Evolutionary conservation across 2,329 filamentous ascomycete species (phyloP).

Genomic region (Pyricularia grisea): DNA sequence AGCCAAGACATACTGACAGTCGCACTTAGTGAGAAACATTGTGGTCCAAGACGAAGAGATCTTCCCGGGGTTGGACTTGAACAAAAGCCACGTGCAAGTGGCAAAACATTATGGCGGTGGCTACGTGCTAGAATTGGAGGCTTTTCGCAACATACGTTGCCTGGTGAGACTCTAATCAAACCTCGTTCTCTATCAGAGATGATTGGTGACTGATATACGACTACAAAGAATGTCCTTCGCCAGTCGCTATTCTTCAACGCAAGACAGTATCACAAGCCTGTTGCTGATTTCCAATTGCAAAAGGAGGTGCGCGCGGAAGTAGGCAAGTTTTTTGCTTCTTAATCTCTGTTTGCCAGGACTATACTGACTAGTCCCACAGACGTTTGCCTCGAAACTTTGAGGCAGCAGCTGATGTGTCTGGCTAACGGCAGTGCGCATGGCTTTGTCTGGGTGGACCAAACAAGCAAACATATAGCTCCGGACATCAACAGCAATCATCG

Average conservation of each 20-base stretch:
- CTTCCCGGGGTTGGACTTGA: conserved; percentile 8
- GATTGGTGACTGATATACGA: neutral
- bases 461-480: conserved; percentile 31
- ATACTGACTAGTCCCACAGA: conserved; percentile 13
- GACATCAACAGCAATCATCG: conserved; percentile 43
- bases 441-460: conserved; percentile 40
- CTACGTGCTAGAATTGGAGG: conserved; percentile 36
- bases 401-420: conserved; percentile 47
- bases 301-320: neutral
- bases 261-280: neutral
- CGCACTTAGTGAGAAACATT: neutral
- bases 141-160: conserved; percentile 39
- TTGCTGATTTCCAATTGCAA: neutral
- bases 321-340: neutral
- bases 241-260: neutral
- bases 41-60: neutral
- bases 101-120: conserved; percentile 40
- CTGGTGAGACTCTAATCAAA: conserved; percentile 21
- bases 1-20: neutral
- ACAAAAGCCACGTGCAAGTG: conserved; percentile 38
- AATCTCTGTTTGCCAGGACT: neutral
- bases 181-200: neutral
- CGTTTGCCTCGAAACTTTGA: conserved; percentile 46
- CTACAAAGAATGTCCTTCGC: neutral
- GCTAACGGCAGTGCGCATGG: conserved; percentile 42